Conservation (phyloP, 1,139 yeast genomes). For the Ogataea hybrid region DNA sequence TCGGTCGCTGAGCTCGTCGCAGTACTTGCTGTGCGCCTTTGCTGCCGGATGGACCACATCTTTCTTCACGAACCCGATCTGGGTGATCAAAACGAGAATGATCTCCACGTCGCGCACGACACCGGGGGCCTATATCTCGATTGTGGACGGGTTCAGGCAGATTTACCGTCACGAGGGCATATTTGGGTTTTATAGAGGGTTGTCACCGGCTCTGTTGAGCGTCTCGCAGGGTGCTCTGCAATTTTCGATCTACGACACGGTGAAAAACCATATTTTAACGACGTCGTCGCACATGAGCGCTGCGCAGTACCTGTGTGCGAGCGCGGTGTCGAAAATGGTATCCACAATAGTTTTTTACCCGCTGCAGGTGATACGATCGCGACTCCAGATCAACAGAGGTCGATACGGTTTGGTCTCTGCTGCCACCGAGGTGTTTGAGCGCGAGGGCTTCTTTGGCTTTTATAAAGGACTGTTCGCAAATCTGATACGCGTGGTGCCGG, state of each 20-base stretch:
- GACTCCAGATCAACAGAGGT: constrained; percentile 58
- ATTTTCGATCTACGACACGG: constrained; percentile 77
- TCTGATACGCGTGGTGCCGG: constrained; percentile 64
- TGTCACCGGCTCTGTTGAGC: constrained; percentile 76
- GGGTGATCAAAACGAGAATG: constrained; percentile 90
- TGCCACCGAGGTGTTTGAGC: constrained; percentile 31
- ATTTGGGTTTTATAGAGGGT: constrained; percentile 75
- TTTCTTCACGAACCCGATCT: constrained; percentile 80
- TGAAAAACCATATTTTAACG: constrained; percentile 41
- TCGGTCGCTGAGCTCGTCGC: constrained; percentile 30
- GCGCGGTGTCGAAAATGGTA: constrained; percentile 66
- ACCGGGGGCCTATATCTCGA: constrained; percentile 54
- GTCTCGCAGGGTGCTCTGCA: constrained; percentile 90
- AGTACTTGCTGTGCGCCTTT: constrained; percentile 53
- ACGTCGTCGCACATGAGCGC: constrained; percentile 38
- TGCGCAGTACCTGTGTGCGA: constrained; percentile 57
- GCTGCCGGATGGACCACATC: constrained; percentile 77
- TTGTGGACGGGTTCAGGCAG: constrained; percentile 51
- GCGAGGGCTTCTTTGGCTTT: constrained; percentile 59
- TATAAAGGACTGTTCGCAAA: constrained; percentile 81
- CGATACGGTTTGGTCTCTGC: constrained; percentile 8
- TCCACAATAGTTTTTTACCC: constrained; percentile 79
- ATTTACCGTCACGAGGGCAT: constrained; percentile 65
- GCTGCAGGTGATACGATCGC: constrained; percentile 74
- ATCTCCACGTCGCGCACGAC: constrained; percentile 52